phyloP scores from a whole-genome alignment of 352 stramenopile genomes.

The Globisporangium solare region DNA sequence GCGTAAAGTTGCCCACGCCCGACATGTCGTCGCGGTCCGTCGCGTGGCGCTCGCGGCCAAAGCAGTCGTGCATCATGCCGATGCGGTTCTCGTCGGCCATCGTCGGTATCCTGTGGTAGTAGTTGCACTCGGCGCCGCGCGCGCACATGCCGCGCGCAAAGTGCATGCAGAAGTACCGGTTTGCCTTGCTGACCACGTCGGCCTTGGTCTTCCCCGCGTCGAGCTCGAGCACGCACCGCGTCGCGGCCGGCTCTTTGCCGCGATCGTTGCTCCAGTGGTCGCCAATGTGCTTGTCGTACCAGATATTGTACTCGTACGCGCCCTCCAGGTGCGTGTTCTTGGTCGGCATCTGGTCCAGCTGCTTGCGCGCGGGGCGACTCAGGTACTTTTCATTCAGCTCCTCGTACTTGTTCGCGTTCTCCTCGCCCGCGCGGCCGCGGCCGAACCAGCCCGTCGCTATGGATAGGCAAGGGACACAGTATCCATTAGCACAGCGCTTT shows the following conservation, averaged over 20 bases:
- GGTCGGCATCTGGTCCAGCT: conserved; percentile 87
- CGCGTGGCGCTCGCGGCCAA: conserved; percentile 88
- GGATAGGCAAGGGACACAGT: no score
- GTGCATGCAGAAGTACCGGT: conserved; percentile 90
- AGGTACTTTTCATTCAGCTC: conserved; percentile 84
- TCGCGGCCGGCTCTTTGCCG: conserved; percentile 81
- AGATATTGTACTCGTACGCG: conserved; percentile 95
- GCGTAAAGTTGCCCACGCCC: conserved; percentile 89
- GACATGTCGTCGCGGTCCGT: conserved; percentile 92
- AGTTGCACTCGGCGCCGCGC: conserved; percentile 86
- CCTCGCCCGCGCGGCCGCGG: conserved; percentile 75
- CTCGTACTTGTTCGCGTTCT: conserved; percentile 74
- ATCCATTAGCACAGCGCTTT: neutral
- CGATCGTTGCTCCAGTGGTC: conserved; percentile 87
- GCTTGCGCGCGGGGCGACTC: conserved; percentile 81
- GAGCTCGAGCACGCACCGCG: conserved; percentile 76
- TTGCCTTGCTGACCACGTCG: conserved; percentile 80
- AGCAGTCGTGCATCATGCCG: conserved; percentile 91
- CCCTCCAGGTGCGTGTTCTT: conserved; percentile 87
- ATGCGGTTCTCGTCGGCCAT: conserved; percentile 67
- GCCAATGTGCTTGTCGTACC: conserved; percentile 92
- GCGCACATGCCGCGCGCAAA: conserved; percentile 91
- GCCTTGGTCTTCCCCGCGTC: conserved; percentile 91
- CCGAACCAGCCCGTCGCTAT: conserved; percentile 91
- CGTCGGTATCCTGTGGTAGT: conserved; percentile 87